phyloP scores from a whole-genome alignment of 2,329 filamentous ascomycete genomes.

The Botrytis deweyae region DNA sequence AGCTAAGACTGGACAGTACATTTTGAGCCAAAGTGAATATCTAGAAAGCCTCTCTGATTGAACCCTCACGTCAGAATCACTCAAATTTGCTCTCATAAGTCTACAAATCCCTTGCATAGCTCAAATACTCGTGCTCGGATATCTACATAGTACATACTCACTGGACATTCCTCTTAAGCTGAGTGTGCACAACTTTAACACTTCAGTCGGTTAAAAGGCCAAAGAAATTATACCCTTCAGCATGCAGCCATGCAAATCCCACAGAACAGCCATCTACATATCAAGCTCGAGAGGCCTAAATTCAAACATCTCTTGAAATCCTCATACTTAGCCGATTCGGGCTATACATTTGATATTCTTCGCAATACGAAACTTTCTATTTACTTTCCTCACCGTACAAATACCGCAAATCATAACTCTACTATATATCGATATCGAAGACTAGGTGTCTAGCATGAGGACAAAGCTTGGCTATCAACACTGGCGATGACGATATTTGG shows the following conservation, averaged over 20 bases:
- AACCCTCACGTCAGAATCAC: background rate
- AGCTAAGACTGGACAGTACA: background rate
- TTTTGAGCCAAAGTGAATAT: background rate
- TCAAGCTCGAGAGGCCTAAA: background rate
- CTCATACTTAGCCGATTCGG: background rate
- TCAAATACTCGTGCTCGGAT: background rate
- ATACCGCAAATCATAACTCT: background rate
- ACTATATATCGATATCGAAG: background rate
- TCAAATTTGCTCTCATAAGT: background rate
- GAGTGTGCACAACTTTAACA: background rate
- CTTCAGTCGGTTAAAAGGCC: background rate
- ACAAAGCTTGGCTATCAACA: background rate
- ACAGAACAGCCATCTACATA: background rate
- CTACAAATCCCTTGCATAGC: background rate
- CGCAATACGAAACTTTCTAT: background rate
- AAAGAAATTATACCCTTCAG: background rate
- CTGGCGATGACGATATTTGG: background rate
- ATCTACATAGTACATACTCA: background rate
- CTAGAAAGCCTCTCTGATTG: background rate
- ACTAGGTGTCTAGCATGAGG: background rate
- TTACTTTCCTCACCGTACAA: background rate
- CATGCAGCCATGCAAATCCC: background rate
- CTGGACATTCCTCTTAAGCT: background rate
- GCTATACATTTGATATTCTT: background rate
- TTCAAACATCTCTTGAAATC: background rate